A percentile compares a stretch with the other conserved stretches of the same genome.
Evolutionary conservation across 805 yeast species (phyloP).

Genomic region (Candida alai): DNA sequence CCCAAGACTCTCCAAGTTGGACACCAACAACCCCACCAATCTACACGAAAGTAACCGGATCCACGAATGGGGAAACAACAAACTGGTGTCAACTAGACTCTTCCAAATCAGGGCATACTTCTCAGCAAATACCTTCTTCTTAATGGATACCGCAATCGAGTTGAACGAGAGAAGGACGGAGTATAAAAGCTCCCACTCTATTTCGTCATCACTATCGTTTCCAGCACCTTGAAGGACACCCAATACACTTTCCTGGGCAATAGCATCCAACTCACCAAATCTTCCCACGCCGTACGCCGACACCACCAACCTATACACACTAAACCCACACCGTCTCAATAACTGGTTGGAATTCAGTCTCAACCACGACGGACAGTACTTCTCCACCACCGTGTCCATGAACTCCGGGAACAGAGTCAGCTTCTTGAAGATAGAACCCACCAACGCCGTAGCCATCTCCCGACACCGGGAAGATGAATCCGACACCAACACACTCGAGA

Average conservation of each 20-base stretch:
- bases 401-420: constrained; percentile 23
- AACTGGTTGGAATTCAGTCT: constrained; percentile 47
- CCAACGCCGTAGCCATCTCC: constrained; percentile 70
- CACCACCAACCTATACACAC: constrained; percentile 61
- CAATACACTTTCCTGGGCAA: constrained; percentile 24
- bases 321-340: constrained; percentile 70
- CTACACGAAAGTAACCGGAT: constrained; percentile 67
- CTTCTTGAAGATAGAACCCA: constrained; percentile 51
- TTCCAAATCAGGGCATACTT: constrained; percentile 46
- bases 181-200: constrained; percentile 78
- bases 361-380: constrained; percentile 59
- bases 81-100: constrained; percentile 44
- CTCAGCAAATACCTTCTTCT: constrained; percentile 22
- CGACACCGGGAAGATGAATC: constrained; percentile 80
- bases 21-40: constrained; percentile 50
- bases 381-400: constrained; percentile 31
- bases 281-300: constrained; percentile 42
- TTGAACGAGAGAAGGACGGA: constrained; percentile 53
- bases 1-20: constrained; percentile 31
- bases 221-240: constrained; percentile 22
- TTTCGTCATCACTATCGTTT: constrained; percentile 31
- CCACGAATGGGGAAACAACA: constrained; percentile 91
- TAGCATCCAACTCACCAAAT: constrained; percentile 36
- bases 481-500: constrained; percentile 71
- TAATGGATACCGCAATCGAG: constrained; percentile 36